Evolutionary conservation across 192 early-diverging fungal species (phyloP).

Genomic region (Backusella morwellensis): DNA sequence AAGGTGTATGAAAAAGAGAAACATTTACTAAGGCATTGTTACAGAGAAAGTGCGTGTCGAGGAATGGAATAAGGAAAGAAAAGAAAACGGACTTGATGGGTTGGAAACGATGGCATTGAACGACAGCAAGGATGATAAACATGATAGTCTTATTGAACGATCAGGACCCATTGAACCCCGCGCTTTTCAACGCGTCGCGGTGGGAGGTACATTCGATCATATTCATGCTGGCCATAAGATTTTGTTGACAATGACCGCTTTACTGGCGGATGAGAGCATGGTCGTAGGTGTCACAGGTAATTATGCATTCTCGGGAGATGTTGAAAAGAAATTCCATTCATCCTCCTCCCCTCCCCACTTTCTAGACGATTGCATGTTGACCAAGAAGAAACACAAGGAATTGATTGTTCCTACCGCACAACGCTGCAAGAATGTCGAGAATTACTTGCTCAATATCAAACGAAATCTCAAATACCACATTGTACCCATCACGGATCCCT

Average conservation of each 20-base stretch:
- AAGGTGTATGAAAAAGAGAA: too few relatives aligned
- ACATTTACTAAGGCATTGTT: too few relatives aligned
- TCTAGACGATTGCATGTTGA: slow-evolving; percentile 59
- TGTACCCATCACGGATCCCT: slow-evolving; percentile 76
- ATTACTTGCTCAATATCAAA: slow-evolving; percentile 58
- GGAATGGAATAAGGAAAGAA: slow-evolving; percentile 9
- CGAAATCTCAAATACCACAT: slow-evolving; percentile 50
- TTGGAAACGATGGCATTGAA: not conserved
- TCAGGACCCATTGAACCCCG: not conserved
- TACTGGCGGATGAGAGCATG: slow-evolving; percentile 60
- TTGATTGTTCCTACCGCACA: slow-evolving; percentile 63
- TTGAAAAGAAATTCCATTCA: too few relatives aligned
- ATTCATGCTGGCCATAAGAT: slow-evolving; percentile 95
- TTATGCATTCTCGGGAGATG: not conserved
- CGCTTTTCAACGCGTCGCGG: slow-evolving; percentile 49
- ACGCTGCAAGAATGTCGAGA: slow-evolving; percentile 56
- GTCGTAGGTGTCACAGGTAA: slow-evolving; percentile 77
- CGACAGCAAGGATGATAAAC: not conserved
- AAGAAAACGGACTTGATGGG: not conserved
- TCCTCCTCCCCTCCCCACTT: too few relatives aligned
- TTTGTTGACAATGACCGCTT: slow-evolving; percentile 77
- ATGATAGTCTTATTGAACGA: not conserved
- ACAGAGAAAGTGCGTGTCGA: not conserved
- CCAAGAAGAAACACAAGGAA: slow-evolving; percentile 67
- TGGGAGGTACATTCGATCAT: slow-evolving; percentile 98